A percentile compares a stretch with the other conserved stretches of the same genome.
Evolutionary conservation across 139 green algal species (phyloP).

Genomic region (Chlamydomonas applanata): DNA sequence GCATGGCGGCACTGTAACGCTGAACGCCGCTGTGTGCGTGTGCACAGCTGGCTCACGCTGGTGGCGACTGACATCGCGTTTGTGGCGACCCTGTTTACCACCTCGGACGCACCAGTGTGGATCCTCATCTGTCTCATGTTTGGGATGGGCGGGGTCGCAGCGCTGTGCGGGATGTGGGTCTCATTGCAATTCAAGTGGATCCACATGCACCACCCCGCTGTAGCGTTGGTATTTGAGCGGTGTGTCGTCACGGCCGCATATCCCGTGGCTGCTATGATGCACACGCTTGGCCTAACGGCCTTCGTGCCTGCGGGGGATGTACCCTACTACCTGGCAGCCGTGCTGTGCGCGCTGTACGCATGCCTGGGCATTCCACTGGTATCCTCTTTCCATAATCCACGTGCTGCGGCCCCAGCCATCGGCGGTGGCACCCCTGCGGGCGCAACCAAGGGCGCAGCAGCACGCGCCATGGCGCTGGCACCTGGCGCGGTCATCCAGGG

Average conservation of each 20-base stretch:
- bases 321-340: slow-evolving; percentile 78
- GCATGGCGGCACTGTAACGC: no score
- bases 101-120: slow-evolving; percentile 10
- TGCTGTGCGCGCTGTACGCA: slow-evolving; percentile 68
- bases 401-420: slow-evolving; percentile 1
- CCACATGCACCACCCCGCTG: slow-evolving; percentile 58
- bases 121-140: slow-evolving; percentile 7
- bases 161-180: slow-evolving; percentile 65
- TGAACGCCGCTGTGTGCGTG: no score
- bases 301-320: slow-evolving; percentile 53
- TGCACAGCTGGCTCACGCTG: slow-evolving; percentile 71
- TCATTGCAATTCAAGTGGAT: slow-evolving; percentile 93
- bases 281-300: slow-evolving; percentile 52
- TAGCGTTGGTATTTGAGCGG: slow-evolving; percentile 84
- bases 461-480: not conserved
- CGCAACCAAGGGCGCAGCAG: not conserved
- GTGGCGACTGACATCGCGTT: slow-evolving; percentile 57
- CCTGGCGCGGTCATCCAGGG: not conserved
- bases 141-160: slow-evolving; percentile 19
- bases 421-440: slow-evolving; percentile 6
- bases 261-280: slow-evolving; percentile 61
- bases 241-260: slow-evolving; percentile 71
- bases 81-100: slow-evolving; percentile 29
- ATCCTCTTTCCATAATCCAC: slow-evolving; percentile 69
- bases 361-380: slow-evolving; percentile 70